Evolutionary conservation across 169 alveolate species (phyloP).

Genomic region (Theileria sp.): DNA sequence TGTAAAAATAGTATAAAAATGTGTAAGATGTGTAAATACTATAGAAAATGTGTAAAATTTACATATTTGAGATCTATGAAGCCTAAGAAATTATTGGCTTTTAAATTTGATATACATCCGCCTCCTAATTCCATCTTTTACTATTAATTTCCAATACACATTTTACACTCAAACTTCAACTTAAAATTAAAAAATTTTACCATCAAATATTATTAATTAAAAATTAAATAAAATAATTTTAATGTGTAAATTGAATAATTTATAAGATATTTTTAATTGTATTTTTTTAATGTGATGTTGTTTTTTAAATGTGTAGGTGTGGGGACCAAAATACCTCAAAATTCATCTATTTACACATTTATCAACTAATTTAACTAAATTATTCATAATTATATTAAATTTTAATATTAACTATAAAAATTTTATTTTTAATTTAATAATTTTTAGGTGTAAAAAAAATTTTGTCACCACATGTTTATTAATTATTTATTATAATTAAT

Average conservation of each 20-base stretch:
- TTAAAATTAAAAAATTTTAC: neutral
- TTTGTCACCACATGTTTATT: too few relatives aligned
- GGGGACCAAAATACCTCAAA: neutral
- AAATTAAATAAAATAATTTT: neutral
- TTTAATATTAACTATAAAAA: too few relatives aligned
- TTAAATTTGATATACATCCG: constrained; percentile 37
- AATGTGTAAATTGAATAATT: neutral
- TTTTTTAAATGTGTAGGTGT: neutral
- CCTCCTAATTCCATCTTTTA: constrained; percentile 30
- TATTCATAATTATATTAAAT: too few relatives aligned
- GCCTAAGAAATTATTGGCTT: constrained; percentile 65
- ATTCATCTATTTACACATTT: neutral
- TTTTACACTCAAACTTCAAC: too few relatives aligned
- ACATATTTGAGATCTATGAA: constrained; percentile 50
- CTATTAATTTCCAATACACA: neutral
- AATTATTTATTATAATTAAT: too few relatives aligned
- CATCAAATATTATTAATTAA: too few relatives aligned
- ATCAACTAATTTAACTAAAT: too few relatives aligned
- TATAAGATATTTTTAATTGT: too few relatives aligned
- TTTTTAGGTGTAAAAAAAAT: too few relatives aligned
- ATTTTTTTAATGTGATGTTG: constrained; percentile 8
- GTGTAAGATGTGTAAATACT: too few relatives aligned
- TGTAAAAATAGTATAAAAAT: too few relatives aligned
- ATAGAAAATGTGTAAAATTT: neutral
- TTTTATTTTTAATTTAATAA: too few relatives aligned